These are phyloP conservation scores for Pichia ethanolica DNA, from an alignment of 805 yeast genomes.

Conservation along the genomic window DNA sequence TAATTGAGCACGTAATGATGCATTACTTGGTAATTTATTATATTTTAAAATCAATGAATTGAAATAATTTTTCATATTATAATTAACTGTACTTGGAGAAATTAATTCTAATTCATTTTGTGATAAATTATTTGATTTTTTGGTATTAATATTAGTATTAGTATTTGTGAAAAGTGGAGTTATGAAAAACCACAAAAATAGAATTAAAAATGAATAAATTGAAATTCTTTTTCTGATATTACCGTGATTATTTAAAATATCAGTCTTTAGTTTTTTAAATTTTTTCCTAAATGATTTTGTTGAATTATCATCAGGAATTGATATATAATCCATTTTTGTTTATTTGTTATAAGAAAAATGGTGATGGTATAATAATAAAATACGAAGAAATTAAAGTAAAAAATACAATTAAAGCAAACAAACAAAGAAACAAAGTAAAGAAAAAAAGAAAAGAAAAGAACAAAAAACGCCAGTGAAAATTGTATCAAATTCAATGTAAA, in stretches of 20 bases:
- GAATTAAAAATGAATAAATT: background rate
- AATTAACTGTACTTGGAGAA: background rate
- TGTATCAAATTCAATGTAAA: too few species aligned
- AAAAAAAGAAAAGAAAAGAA: too few species aligned
- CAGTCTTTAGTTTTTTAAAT: background rate
- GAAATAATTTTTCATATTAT: conserved; percentile 4
- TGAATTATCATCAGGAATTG: conserved; percentile 2
- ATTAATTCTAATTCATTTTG: background rate
- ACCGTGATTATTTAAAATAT: background rate
- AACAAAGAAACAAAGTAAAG: too few species aligned
- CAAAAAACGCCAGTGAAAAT: too few species aligned
- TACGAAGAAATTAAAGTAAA: too few species aligned
- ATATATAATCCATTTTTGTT: background rate
- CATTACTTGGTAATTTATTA: conserved; percentile 14
- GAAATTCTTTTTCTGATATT: background rate
- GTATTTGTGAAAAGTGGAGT: background rate
- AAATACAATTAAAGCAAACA: too few species aligned
- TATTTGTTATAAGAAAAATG: too few species aligned
- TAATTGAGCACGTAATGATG: conserved; percentile 47
- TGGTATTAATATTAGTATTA: background rate
- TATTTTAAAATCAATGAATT: conserved; percentile 1
- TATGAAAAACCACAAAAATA: background rate
- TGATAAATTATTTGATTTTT: background rate
- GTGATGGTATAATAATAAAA: too few species aligned
- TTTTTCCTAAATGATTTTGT: background rate